phyloP scores from a whole-genome alignment of 1,139 yeast species.

The Pichia sp. region DNA sequence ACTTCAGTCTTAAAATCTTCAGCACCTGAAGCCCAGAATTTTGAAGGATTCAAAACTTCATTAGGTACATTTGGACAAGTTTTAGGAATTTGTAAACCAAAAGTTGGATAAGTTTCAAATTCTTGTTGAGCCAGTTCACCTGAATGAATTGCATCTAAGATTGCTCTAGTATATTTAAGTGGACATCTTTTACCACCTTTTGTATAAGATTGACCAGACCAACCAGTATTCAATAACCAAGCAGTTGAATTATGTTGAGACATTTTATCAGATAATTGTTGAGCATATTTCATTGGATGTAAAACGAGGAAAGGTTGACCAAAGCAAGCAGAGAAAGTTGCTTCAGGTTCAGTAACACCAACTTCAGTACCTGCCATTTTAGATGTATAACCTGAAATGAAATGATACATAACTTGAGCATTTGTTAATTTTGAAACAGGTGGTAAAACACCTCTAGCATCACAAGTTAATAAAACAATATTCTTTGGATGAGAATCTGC shows the following conservation, averaged over 20 bases:
- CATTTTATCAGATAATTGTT: constrained; percentile 93
- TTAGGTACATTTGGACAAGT: constrained; percentile 74
- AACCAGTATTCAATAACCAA: constrained; percentile 96
- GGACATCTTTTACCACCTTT: constrained; percentile 98
- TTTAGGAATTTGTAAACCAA: constrained; percentile 84
- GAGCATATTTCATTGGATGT: constrained; percentile 98
- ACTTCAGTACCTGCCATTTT: constrained; percentile 99
- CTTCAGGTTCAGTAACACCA: constrained; percentile 97
- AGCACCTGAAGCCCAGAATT: constrained; percentile 71
- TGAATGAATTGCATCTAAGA: constrained; percentile 88
- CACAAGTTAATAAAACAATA: constrained; percentile 90
- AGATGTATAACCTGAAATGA: constrained; percentile 96
- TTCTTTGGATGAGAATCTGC: constrained; percentile 89
- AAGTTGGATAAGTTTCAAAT: constrained; percentile 78
- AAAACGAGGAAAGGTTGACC: constrained; percentile 98
- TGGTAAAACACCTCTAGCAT: constrained; percentile 96
- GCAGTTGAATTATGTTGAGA: constrained; percentile 83
- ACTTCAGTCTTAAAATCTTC: constrained; percentile 66
- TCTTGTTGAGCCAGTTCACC: constrained; percentile 78
- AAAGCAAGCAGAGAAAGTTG: constrained; percentile 97
- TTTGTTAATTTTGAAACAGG: constrained; percentile 92
- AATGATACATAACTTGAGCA: constrained; percentile 98
- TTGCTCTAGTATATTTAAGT: constrained; percentile 94
- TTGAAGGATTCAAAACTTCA: constrained; percentile 81
- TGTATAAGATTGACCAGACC: constrained; percentile 93